Percentiles rank a stretch among this genome's conserved stretches.
These are phyloP conservation scores for Globisporangium nagaii DNA, from an alignment of 352 stramenopile genomes.

Conservation along the genomic window DNA sequence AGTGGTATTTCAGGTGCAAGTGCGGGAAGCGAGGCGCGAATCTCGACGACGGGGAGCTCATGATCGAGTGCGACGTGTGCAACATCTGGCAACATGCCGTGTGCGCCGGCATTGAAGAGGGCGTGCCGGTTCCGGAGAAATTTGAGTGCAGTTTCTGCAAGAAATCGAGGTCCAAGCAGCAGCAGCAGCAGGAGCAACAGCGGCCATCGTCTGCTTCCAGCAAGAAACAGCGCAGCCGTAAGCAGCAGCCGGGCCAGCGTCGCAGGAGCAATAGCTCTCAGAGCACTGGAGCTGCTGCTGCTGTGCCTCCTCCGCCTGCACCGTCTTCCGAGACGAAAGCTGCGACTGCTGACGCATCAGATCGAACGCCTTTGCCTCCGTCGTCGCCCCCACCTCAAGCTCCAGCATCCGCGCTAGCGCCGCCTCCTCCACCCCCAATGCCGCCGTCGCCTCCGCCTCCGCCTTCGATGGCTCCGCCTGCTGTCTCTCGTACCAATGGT, in stretches of 20 bases:
- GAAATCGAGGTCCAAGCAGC: neutral
- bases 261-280: slow-evolving; percentile 4
- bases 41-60: slow-evolving; percentile 53
- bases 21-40: slow-evolving; percentile 47
- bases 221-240: slow-evolving; percentile 17
- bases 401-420: slow-evolving; percentile 1
- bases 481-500: neutral
- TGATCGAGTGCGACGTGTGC: slow-evolving; percentile 65
- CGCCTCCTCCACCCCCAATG: slow-evolving; percentile 14
- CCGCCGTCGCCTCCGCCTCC: slow-evolving; percentile 11
- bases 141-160: slow-evolving; percentile 57
- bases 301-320: slow-evolving; percentile 10
- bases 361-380: slow-evolving; percentile 18
- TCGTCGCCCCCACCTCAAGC: slow-evolving; percentile 19
- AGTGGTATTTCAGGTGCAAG: slow-evolving; percentile 57
- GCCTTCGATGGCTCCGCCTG: neutral
- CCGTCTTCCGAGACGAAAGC: neutral
- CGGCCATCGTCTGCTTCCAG: slow-evolving; percentile 6
- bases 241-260: slow-evolving; percentile 1
- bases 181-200: too few relatives aligned
- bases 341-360: slow-evolving; percentile 1
- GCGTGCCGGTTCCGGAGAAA: slow-evolving; percentile 33
- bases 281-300: neutral
- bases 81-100: slow-evolving; percentile 71
- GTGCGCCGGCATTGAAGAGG: slow-evolving; percentile 55